Conservation (phyloP, 2,329 filamentous ascomycete genomes). For the Fusarium aywerte region DNA sequence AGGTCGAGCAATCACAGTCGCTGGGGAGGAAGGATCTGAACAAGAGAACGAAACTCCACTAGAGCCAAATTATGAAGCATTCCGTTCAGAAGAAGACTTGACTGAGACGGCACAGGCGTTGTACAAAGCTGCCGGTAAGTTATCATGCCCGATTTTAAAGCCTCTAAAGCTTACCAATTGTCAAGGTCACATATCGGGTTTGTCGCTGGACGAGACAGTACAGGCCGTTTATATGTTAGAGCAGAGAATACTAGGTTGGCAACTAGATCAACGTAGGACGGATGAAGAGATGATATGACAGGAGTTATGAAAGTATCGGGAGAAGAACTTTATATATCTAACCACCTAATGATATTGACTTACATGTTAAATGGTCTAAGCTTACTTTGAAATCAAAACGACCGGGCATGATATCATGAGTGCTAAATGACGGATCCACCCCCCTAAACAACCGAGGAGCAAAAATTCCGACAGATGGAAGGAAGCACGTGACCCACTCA, state of each 20-base stretch:
- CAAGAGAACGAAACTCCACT: neutral
- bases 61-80: constrained; percentile 47
- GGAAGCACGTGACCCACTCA: constrained; percentile 46
- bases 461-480: neutral
- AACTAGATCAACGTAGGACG: constrained; percentile 31
- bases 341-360: neutral
- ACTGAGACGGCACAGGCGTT: constrained; percentile 47
- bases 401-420: constrained; percentile 26
- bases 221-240: constrained; percentile 55
- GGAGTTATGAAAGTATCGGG: neutral
- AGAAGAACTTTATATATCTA: neutral
- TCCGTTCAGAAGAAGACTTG: constrained; percentile 48
- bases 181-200: constrained; percentile 49
- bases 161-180: constrained; percentile 18
- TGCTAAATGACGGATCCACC: constrained; percentile 11
- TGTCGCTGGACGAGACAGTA: constrained; percentile 50
- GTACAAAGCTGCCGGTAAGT: constrained; percentile 51
- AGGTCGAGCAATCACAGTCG: constrained; percentile 25
- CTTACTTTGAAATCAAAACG: neutral
- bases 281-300: neutral
- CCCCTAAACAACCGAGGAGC: neutral
- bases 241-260: constrained; percentile 51
- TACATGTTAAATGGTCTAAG: neutral
- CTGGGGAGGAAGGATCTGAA: constrained; percentile 16
- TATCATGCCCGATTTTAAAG: neutral